Evolutionary conservation across 495 filamentous ascomycete genomes (phyloP).

Genomic region (Penicillium coprophilum): DNA sequence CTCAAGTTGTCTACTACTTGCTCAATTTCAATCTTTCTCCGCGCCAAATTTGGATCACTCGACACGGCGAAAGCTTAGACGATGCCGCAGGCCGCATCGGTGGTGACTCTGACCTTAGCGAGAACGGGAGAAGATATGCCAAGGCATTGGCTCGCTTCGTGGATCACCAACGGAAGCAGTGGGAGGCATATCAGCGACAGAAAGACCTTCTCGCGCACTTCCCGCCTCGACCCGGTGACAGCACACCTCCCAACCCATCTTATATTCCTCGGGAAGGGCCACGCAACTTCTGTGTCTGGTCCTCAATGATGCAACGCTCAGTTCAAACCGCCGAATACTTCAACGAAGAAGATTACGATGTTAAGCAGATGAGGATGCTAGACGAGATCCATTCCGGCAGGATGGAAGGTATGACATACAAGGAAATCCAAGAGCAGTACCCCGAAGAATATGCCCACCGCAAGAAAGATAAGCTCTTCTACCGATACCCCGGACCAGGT

Average conservation of each 20-base stretch:
- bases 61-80: constrained; percentile 84
- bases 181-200: constrained; percentile 73
- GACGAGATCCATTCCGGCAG: constrained; percentile 91
- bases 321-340: constrained; percentile 84
- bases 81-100: constrained; percentile 79
- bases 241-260: constrained; percentile 91
- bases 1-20: constrained; percentile 87
- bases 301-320: constrained; percentile 88
- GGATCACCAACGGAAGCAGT: constrained; percentile 67
- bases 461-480: constrained; percentile 78
- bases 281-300: constrained; percentile 98
- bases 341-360: constrained; percentile 94
- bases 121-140: constrained; percentile 71
- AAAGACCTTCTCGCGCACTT: constrained; percentile 69
- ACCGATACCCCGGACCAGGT: constrained; percentile 91
- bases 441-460: constrained; percentile 77
- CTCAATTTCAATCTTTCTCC: constrained; percentile 95
- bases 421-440: constrained; percentile 72
- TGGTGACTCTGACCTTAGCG: constrained; percentile 78
- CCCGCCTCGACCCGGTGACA: constrained; percentile 82
- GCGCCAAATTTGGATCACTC: constrained; percentile 95
- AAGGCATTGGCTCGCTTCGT: constrained; percentile 74
- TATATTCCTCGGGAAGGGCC: constrained; percentile 55
- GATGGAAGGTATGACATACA: constrained; percentile 94
- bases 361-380: constrained; percentile 97